phyloP scores from a whole-genome alignment of 2,329 filamentous ascomycete genomes.

The Aspergillus persii region DNA sequence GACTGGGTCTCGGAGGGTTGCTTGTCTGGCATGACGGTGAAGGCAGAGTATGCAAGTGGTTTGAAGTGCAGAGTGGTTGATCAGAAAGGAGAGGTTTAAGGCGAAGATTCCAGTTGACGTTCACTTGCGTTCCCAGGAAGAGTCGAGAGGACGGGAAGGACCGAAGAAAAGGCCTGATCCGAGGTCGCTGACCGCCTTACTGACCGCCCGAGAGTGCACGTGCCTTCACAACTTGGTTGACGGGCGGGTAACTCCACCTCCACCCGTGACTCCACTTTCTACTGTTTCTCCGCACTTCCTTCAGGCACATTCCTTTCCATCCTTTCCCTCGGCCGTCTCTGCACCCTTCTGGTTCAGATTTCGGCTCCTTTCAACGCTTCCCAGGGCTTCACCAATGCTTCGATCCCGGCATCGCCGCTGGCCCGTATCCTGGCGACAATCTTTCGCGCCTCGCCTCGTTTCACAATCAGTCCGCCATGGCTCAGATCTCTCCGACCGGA shows the following conservation, averaged over 20 bases:
- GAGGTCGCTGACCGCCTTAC: neutral
- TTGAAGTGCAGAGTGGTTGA: neutral
- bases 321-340: neutral
- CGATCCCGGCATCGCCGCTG: neutral
- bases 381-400: constrained; percentile 3
- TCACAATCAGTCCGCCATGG: neutral
- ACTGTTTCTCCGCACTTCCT: neutral
- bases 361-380: neutral
- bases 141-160: neutral
- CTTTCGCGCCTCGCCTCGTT: neutral
- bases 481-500: neutral
- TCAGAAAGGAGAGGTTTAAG: neutral
- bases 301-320: neutral
- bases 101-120: neutral
- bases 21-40: constrained; percentile 3
- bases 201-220: neutral
- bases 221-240: neutral
- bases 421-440: neutral
- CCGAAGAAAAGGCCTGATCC: neutral
- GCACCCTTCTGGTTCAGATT: neutral
- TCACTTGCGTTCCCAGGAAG: neutral
- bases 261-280: neutral
- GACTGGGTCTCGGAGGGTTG: constrained; percentile 3
- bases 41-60: no score
- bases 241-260: neutral